phyloP scores from a whole-genome alignment of 129 eudicot species.

The Rutidosis leptorrhynchoides region DNA sequence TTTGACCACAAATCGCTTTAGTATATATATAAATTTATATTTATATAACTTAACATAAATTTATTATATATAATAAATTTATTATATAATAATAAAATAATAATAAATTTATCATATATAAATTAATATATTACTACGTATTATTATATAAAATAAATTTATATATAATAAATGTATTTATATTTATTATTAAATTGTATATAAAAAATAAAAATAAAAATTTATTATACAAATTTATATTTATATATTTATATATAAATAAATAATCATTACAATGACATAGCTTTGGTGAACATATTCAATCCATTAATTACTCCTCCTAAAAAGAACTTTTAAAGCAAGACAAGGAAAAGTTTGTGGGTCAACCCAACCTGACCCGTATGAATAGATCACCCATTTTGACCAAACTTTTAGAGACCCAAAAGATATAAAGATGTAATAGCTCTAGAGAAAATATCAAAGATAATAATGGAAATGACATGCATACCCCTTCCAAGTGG shows the following conservation, averaged over 20 bases:
- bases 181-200: too few relatives aligned
- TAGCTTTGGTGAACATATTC: background rate
- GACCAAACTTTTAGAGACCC: background rate
- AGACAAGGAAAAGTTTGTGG: background rate
- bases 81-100: too few relatives aligned
- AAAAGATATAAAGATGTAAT: background rate
- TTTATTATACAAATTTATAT: too few relatives aligned
- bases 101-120: too few relatives aligned
- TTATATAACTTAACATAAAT: too few relatives aligned
- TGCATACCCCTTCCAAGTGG: conserved; percentile 75
- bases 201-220: too few relatives aligned
- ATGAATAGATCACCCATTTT: background rate
- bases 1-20: background rate
- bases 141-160: too few relatives aligned
- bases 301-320: background rate
- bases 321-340: too few relatives aligned
- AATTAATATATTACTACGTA: too few relatives aligned
- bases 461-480: background rate
- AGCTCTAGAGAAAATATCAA: background rate
- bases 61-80: too few relatives aligned
- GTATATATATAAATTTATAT: too few relatives aligned
- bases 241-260: background rate
- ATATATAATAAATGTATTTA: too few relatives aligned
- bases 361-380: background rate
- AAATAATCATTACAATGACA: background rate